Conservation (phyloP, 2,329 filamentous ascomycete species). For the Claviceps sp. region DNA sequence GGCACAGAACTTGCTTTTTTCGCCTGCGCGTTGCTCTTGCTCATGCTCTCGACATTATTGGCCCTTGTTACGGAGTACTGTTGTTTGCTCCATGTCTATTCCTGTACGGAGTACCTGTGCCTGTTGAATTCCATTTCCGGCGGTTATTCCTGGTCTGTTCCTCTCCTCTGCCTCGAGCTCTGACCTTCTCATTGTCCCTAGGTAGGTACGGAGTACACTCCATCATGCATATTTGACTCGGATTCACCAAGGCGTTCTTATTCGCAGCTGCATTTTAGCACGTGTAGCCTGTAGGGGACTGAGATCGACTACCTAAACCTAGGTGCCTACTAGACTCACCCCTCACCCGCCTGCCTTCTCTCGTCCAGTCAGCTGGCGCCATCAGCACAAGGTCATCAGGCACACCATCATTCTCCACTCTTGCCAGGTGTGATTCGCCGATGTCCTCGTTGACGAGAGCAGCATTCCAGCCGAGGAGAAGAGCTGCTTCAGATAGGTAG, state of each 20-base stretch:
- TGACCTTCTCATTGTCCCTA: neutral
- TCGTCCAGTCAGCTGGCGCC: constrained; percentile 13
- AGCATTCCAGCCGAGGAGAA: neutral
- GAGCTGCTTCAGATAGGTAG: neutral
- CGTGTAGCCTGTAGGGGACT: neutral
- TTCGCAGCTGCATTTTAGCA: neutral
- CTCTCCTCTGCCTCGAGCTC: no score
- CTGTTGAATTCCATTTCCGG: neutral
- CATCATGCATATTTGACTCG: neutral
- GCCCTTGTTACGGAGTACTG: no score
- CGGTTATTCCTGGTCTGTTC: no score
- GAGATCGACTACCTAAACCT: neutral
- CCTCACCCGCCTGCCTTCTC: neutral
- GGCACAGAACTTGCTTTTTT: neutral
- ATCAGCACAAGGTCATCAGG: constrained; percentile 11
- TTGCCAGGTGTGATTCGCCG: constrained; percentile 6
- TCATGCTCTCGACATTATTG: neutral
- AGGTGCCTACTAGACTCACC: neutral
- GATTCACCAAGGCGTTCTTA: neutral
- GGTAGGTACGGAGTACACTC: neutral
- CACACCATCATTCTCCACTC: constrained; percentile 6
- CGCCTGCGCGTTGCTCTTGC: neutral
- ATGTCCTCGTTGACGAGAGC: neutral
- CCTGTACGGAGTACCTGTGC: neutral
- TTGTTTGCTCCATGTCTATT: neutral